phyloP scores from a whole-genome alignment of 2,329 filamentous ascomycete species.

The Balansia obtecta region DNA sequence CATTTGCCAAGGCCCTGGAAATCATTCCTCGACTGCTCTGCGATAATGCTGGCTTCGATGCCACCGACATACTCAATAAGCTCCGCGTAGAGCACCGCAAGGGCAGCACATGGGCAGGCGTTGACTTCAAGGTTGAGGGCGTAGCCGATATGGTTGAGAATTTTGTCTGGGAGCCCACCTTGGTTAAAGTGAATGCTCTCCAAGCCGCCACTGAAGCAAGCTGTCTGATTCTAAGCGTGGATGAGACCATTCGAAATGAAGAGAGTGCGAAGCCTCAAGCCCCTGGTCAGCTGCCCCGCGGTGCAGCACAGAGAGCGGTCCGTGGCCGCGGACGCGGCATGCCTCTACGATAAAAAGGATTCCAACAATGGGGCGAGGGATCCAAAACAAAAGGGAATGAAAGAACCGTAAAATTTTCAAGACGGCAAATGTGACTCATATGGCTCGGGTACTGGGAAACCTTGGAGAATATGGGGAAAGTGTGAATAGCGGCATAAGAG shows the following conservation, averaged over 20 bases:
- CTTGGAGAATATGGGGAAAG: neutral
- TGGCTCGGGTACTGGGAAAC: neutral
- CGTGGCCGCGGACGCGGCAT: conserved; percentile 76
- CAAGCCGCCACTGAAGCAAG: conserved; percentile 91
- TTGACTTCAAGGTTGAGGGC: conserved; percentile 88
- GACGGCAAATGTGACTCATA: neutral
- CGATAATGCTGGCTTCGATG: conserved; percentile 97
- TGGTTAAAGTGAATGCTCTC: conserved; percentile 95
- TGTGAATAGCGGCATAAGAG: neutral
- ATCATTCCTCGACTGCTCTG: conserved; percentile 93
- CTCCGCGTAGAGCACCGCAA: conserved; percentile 93
- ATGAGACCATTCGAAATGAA: conserved; percentile 98
- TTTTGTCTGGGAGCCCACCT: conserved; percentile 94
- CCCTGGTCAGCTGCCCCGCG: conserved; percentile 63
- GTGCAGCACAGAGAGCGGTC: conserved; percentile 79
- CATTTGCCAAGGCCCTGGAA: conserved; percentile 93
- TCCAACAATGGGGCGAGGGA: neutral
- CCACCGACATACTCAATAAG: conserved; percentile 94
- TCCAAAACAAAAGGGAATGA: conserved; percentile 2
- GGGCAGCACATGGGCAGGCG: conserved; percentile 85
- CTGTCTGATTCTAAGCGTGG: conserved; percentile 89
- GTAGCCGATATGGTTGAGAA: conserved; percentile 87
- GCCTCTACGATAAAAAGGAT: conserved; percentile 56
- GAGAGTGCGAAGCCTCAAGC: conserved; percentile 78
- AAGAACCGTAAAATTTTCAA: neutral